These are phyloP conservation scores for Persicaria maculosa DNA, from an alignment of 148 eudicot species.

Conservation along the genomic window DNA sequence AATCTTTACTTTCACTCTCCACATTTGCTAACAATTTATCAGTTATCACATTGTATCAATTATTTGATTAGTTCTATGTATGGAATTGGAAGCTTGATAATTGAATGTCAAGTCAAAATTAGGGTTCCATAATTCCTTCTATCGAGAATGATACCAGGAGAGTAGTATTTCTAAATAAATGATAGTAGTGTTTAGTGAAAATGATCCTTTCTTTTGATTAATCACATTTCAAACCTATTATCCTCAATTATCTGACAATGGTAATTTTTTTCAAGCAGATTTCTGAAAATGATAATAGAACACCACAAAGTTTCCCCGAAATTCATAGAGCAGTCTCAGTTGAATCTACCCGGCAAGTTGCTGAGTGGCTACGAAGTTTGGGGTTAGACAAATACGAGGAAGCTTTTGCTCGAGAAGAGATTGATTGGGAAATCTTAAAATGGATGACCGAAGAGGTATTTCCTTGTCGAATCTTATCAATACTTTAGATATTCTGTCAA, in stretches of 20 bases:
- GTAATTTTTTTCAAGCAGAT: conserved; percentile 22
- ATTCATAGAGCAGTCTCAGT: conserved; percentile 36
- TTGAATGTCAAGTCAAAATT: neutral
- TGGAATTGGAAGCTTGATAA: neutral
- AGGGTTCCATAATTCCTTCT: neutral
- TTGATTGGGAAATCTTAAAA: conserved; percentile 76
- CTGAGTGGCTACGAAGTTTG: conserved; percentile 56
- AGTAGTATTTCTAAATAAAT: neutral
- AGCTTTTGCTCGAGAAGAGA: conserved; percentile 59
- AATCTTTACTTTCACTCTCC: neutral
- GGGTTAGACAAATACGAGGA: conserved; percentile 68
- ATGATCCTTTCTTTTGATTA: neutral
- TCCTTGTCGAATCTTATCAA: neutral
- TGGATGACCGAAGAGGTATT: conserved; percentile 83
- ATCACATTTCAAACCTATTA: neutral
- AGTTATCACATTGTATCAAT: neutral
- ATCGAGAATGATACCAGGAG: neutral
- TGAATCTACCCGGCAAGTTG: conserved; percentile 41
- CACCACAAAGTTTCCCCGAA: conserved; percentile 26
- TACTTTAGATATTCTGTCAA: neutral
- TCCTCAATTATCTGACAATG: neutral
- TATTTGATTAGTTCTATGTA: neutral
- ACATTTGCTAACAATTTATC: neutral
- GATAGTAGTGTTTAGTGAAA: neutral
- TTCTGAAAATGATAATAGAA: conserved; percentile 19